Evolutionary conservation across 495 filamentous ascomycete genomes (phyloP).

Genomic region (Aspergillus coremiiformis): DNA sequence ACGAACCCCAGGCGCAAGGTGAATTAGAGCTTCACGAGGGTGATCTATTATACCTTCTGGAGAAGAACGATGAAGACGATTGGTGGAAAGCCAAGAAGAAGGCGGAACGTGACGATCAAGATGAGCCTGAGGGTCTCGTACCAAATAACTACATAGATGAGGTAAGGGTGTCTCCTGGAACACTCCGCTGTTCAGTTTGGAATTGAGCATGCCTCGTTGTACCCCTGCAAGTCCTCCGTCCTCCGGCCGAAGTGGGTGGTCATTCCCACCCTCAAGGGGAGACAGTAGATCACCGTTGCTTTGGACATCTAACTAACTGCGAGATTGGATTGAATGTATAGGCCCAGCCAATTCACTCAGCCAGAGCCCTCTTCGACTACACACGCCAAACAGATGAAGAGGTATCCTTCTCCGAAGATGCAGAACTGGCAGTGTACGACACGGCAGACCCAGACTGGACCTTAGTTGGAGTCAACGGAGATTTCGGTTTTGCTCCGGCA

Average conservation of each 20-base stretch:
- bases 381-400: constrained; percentile 96
- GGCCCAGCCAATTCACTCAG: constrained; percentile 64
- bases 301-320: background rate
- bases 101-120: constrained; percentile 80
- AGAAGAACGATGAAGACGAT: constrained; percentile 83
- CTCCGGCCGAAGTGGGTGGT: background rate
- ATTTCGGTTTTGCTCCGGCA: constrained; percentile 93
- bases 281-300: background rate
- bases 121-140: constrained; percentile 88
- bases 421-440: constrained; percentile 76
- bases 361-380: constrained; percentile 92
- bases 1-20: constrained; percentile 77
- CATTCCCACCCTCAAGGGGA: constrained; percentile 3
- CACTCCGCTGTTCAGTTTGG: background rate
- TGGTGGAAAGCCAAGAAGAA: constrained; percentile 99
- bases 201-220: background rate
- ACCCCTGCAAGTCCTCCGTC: background rate
- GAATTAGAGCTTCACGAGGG: constrained; percentile 86
- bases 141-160: constrained; percentile 95
- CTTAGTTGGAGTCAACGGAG: constrained; percentile 72
- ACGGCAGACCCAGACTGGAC: constrained; percentile 94
- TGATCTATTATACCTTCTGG: constrained; percentile 84
- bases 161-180: constrained; percentile 48
- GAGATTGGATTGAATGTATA: constrained; percentile 24
- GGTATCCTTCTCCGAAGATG: constrained; percentile 89